These are phyloP conservation scores for Asterophora parasitica DNA, from an alignment of 768 basidiomycete species.

Conservation along the genomic window DNA sequence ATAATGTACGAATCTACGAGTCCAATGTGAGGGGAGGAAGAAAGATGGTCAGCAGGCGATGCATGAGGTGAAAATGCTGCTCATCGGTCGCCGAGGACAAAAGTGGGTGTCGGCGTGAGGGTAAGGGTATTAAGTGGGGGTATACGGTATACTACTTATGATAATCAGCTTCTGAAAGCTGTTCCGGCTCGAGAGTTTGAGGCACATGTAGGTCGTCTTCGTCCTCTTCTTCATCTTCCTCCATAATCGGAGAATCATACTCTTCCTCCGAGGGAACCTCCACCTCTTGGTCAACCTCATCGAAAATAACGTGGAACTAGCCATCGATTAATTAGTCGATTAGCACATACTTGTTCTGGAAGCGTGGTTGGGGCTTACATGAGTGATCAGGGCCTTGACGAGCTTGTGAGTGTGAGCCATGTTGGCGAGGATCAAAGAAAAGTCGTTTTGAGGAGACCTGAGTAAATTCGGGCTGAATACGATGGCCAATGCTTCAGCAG, in stretches of 20 bases:
- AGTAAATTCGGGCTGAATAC: conserved; percentile 82
- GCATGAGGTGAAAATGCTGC: too few species aligned
- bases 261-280: conserved; percentile 62
- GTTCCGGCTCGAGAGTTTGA: conserved; percentile 14
- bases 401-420: conserved; percentile 76
- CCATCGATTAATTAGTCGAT: background rate
- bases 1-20: conserved; percentile 14
- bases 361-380: conserved; percentile 44
- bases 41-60: too few species aligned
- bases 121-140: conserved; percentile 16
- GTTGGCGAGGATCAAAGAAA: conserved; percentile 71
- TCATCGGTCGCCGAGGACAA: conserved; percentile 5
- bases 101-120: conserved; percentile 3
- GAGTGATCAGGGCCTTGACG: conserved; percentile 71
- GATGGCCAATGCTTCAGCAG: conserved; percentile 76
- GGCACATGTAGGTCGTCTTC: conserved; percentile 14
- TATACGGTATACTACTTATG: conserved; percentile 18
- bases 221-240: conserved; percentile 60
- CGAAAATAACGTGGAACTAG: conserved; percentile 68
- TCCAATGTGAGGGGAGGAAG: conserved; percentile 2
- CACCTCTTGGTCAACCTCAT: conserved; percentile 59
- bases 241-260: conserved; percentile 59
- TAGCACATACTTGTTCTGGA: conserved; percentile 3
- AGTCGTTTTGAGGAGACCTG: conserved; percentile 74
- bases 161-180: conserved; percentile 12